Evolutionary conservation across 2,329 filamentous ascomycete genomes (phyloP).

Genomic region (Scedosporium boydii): DNA sequence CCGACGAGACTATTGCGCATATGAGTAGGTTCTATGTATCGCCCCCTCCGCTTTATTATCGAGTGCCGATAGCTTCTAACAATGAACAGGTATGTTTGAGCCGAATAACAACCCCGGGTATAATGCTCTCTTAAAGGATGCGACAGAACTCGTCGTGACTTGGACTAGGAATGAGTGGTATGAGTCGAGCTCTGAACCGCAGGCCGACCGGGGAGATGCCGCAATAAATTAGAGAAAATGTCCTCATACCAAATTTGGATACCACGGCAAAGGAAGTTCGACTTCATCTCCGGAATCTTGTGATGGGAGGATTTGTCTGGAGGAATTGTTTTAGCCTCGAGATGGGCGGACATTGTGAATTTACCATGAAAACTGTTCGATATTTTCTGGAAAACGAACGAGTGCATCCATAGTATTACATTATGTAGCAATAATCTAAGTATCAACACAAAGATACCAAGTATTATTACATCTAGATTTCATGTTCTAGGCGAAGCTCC

Average conservation of each 20-base stretch:
- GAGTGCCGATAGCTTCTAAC: background rate
- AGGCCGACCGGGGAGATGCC: background rate
- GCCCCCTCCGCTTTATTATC: background rate
- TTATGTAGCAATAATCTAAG: background rate
- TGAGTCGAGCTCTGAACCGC: conserved; percentile 28
- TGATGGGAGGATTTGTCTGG: too few species aligned
- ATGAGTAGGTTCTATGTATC: conserved; percentile 42
- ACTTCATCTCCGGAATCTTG: background rate
- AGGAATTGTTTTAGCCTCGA: too few species aligned
- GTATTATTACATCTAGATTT: background rate
- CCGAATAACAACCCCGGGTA: conserved; percentile 64
- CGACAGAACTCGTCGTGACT: conserved; percentile 52
- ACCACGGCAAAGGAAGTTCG: background rate
- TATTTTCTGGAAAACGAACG: background rate
- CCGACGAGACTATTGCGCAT: conserved; percentile 74
- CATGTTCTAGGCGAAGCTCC: background rate
- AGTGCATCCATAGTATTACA: background rate
- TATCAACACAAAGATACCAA: background rate
- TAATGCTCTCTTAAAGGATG: conserved; percentile 53
- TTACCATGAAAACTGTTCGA: background rate
- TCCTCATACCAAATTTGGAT: background rate
- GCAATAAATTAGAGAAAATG: background rate
- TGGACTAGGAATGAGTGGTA: conserved; percentile 64
- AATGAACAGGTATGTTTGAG: conserved; percentile 57
- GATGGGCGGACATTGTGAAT: too few species aligned